Evolutionary conservation across 768 basidiomycete species (phyloP).

Genomic region (Leucosporidium yakuticum): DNA sequence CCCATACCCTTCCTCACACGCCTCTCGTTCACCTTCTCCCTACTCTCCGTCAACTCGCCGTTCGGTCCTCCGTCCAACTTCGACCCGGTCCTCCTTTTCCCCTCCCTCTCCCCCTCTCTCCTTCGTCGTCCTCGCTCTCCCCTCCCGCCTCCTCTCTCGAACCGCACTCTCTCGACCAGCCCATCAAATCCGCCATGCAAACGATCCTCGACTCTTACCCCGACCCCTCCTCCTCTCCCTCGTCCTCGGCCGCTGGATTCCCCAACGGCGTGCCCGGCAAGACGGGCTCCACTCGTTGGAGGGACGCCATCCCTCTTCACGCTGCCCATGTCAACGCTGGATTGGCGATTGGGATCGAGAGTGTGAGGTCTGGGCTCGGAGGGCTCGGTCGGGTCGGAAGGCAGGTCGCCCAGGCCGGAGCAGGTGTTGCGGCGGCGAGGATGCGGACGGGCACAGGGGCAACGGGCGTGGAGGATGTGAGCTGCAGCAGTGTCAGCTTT

Average conservation of each 20-base stretch:
- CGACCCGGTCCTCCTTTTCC: slow-evolving; percentile 3
- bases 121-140: background rate
- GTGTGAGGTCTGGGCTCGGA: slow-evolving; percentile 3
- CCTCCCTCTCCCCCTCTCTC: background rate
- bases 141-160: background rate
- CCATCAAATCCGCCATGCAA: slow-evolving; percentile 35
- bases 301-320: slow-evolving; percentile 22
- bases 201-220: slow-evolving; percentile 31
- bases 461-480: background rate
- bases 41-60: slow-evolving; percentile 13
- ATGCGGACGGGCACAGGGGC: background rate
- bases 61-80: slow-evolving; percentile 19
- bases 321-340: slow-evolving; percentile 28
- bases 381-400: slow-evolving; percentile 14
- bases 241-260: slow-evolving; percentile 24
- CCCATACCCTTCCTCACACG: slow-evolving; percentile 48
- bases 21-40: background rate
- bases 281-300: slow-evolving; percentile 20
- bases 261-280: slow-evolving; percentile 34
- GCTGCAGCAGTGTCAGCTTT: slow-evolving; percentile 25
- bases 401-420: background rate
- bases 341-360: background rate
- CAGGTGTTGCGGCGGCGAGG: background rate
- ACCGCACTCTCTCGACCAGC: slow-evolving; percentile 28
- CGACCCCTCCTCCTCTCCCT: slow-evolving; percentile 7